Evolutionary conservation across 257 asterid genomes (phyloP), one percentile per base, ranked within the genome.

Genomic region (Verbascum thapsus): DNA sequence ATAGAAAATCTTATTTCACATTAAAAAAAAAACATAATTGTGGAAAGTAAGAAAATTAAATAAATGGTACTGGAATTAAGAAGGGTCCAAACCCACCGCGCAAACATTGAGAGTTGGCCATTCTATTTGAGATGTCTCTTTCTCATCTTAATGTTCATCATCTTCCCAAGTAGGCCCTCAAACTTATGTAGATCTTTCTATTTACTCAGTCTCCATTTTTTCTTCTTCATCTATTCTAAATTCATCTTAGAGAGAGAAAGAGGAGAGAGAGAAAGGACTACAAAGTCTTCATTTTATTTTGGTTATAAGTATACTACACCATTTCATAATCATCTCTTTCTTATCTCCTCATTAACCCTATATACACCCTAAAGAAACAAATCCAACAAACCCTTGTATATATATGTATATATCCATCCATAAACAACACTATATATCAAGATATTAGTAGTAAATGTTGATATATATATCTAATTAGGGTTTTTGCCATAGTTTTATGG

Each of bases 1-100:
- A 10, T 42, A 42, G 48, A 10, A 42, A 42, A n/a, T 6, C 1
- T 12, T 42, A 59, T 48, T 40, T 47, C 50, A 49, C 56, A 59
- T 7, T 26, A 17, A 52, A 43, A 18, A 44, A 3, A 26, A 0
- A 19, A 51, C 40, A 49, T 15, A 26, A 26, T 7, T 20, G 23
- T 2, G 1, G 19, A 57, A 49, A 48, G 10, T 47, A 43, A 19
- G 2, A 35, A 16, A 72, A 78, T 57, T 67, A 8, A 72, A 78
- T 57, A 64, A 8, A 80, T 63, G 57, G 79, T 65, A n/a, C n/a
- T n/a, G 74, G 71, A 69, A 74, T 79, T 67, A 84, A 76, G 82
- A 74, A 76, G 70, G 71, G 76, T 80, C 88, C 95, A 84, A 83
- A 83, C 50, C 75, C 95, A 88, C 88, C 86, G 90, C 86, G 90